These are phyloP conservation scores for Aspergillus sp. DNA, from an alignment of 2,329 filamentous ascomycete genomes.

Conservation along the genomic window DNA sequence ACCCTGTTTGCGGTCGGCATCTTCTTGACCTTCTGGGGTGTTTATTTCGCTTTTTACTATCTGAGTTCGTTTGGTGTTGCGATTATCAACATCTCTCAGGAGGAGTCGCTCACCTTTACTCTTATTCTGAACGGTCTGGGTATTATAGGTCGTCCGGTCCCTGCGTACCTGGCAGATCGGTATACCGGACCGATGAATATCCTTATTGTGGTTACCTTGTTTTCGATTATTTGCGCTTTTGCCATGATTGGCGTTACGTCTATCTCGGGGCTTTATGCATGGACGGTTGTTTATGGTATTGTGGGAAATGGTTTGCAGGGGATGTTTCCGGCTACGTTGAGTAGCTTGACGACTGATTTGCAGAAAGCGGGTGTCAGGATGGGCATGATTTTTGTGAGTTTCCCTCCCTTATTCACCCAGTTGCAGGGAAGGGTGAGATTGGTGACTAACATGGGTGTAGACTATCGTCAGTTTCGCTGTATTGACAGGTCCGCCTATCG, in stretches of 20 bases:
- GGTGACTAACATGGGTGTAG: background rate
- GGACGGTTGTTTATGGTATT: background rate
- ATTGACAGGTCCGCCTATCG: background rate
- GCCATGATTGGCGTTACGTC: background rate
- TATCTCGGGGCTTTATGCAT: background rate
- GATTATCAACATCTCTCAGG: conserved; percentile 38
- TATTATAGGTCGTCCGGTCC: background rate
- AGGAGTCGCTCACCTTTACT: conserved; percentile 36
- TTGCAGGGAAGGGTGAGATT: no score
- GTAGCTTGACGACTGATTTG: background rate
- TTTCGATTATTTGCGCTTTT: background rate
- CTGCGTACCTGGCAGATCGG: background rate
- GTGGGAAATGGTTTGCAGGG: background rate
- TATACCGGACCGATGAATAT: background rate
- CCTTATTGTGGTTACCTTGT: background rate
- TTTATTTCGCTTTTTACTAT: conserved; percentile 63
- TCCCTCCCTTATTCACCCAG: no score
- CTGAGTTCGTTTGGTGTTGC: conserved; percentile 52
- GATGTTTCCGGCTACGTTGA: background rate
- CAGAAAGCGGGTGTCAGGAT: background rate
- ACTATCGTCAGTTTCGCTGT: background rate
- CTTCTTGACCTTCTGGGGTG: conserved; percentile 51
- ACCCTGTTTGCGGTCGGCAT: conserved; percentile 50
- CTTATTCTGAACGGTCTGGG: conserved; percentile 8
- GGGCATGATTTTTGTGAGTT: background rate